phyloP scores from a whole-genome alignment of 306 rosid genomes.

The Astragalus glycyphyllos region DNA sequence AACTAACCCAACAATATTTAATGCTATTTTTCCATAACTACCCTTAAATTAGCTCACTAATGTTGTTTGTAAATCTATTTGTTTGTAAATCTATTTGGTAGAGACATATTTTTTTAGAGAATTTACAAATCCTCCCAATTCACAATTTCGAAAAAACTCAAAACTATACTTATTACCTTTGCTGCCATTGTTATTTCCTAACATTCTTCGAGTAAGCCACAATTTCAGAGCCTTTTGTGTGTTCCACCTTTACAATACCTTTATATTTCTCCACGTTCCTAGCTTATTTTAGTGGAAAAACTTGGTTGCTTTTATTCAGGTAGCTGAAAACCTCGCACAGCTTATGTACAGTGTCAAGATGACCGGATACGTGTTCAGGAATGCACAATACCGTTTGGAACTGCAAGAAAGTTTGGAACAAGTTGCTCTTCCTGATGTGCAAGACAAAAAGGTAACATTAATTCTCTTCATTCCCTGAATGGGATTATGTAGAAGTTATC shows the following conservation, averaged over 20 bases:
- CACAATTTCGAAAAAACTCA: no score
- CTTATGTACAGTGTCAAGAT: constrained; percentile 98
- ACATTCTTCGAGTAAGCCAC: no score
- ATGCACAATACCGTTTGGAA: constrained; percentile 92
- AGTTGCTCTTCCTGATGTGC: constrained; percentile 88
- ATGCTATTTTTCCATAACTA: no score
- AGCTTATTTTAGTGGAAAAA: constrained; percentile 37
- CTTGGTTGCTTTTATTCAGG: constrained; percentile 57
- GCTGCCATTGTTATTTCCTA: constrained; percentile 3
- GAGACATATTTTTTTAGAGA: background rate
- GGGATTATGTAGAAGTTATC: constrained; percentile 17
- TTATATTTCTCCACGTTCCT: constrained; percentile 26
- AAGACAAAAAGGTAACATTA: constrained; percentile 68
- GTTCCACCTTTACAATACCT: constrained; percentile 2
- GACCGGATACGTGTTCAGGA: constrained; percentile 98
- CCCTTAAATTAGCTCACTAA: no score
- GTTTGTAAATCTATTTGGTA: no score
- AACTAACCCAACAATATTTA: no score
- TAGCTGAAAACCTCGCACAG: constrained; percentile 97
- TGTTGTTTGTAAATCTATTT: no score
- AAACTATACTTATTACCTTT: constrained; percentile 24
- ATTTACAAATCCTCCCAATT: background rate
- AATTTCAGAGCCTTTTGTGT: constrained; percentile 12
- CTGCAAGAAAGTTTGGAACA: constrained; percentile 93
- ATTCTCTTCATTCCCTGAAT: constrained; percentile 36